These are phyloP conservation scores for Daldinia bambusicola DNA, from an alignment of 495 filamentous ascomycete genomes.

Conservation along the genomic window DNA sequence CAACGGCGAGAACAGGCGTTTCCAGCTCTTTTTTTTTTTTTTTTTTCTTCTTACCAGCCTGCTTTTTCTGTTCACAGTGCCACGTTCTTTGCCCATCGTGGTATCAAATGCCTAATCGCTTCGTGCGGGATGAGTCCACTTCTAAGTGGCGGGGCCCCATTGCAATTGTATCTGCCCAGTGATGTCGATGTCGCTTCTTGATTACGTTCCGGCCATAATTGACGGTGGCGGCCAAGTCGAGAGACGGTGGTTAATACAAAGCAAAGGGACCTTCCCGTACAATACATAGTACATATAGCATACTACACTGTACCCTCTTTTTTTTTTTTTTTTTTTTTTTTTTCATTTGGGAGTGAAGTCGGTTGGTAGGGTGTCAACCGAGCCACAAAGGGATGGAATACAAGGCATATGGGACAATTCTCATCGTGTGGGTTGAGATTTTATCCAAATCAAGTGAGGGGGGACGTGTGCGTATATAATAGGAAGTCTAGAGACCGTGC, in stretches of 20 bases:
- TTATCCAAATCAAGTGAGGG: slow-evolving; percentile 10
- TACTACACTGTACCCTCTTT: slow-evolving; percentile 37
- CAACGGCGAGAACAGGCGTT: slow-evolving; percentile 47
- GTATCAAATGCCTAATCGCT: slow-evolving; percentile 39
- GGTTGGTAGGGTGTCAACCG: slow-evolving; percentile 43
- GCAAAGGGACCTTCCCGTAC: slow-evolving; percentile 23
- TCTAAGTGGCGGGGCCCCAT: slow-evolving; percentile 37
- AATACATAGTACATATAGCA: slow-evolving; percentile 37
- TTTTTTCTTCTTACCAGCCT: slow-evolving; percentile 14
- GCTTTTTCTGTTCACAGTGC: slow-evolving; percentile 38
- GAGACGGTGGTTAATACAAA: slow-evolving; percentile 29
- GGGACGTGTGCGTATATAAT: slow-evolving; percentile 42
- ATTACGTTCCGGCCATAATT: slow-evolving; percentile 37
- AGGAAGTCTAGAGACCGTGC: slow-evolving; percentile 38
- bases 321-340: slow-evolving; percentile 11
- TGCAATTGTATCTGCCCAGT: slow-evolving; percentile 33
- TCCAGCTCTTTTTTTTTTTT: slow-evolving; percentile 25
- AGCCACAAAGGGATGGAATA: slow-evolving; percentile 40
- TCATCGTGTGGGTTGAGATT: slow-evolving; percentile 24
- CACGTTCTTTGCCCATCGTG: slow-evolving; percentile 37
- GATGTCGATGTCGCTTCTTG: slow-evolving; percentile 23
- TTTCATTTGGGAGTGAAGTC: slow-evolving; percentile 30
- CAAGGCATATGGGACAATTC: slow-evolving; percentile 16
- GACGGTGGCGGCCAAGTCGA: slow-evolving; percentile 32
- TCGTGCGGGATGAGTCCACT: slow-evolving; percentile 42